These are phyloP conservation scores for Starmerella riodocensis DNA, from an alignment of 805 yeast species.

Conservation along the genomic window DNA sequence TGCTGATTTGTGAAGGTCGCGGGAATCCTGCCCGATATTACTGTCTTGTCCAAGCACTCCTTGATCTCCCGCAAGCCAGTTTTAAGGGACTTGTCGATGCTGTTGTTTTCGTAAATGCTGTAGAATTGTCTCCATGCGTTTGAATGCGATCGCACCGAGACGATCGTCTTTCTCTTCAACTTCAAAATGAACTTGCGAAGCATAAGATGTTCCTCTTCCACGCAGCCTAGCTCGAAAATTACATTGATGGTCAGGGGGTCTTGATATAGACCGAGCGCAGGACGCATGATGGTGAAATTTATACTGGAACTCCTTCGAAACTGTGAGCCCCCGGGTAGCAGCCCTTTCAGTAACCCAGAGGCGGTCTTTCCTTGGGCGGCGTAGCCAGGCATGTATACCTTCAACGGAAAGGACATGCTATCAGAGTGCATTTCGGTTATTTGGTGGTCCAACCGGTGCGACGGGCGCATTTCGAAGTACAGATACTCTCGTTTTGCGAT, in stretches of 20 bases:
- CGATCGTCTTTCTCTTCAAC: constrained; percentile 14
- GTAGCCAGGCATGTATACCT: constrained; percentile 13
- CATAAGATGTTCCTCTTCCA: constrained; percentile 8
- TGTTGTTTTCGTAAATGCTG: background rate
- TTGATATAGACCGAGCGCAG: constrained; percentile 15
- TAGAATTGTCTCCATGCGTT: constrained; percentile 5
- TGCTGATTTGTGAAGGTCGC: constrained; percentile 12
- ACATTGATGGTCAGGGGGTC: constrained; percentile 7
- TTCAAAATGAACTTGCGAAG: constrained; percentile 4
- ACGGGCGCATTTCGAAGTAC: constrained; percentile 15
- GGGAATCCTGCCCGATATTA: constrained; percentile 9
- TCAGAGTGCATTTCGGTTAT: background rate
- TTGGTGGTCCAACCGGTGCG: background rate
- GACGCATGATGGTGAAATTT: constrained; percentile 3
- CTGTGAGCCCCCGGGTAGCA: constrained; percentile 11
- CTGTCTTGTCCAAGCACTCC: constrained; percentile 1
- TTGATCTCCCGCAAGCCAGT: constrained; percentile 9
- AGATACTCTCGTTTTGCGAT: constrained; percentile 3
- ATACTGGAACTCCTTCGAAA: constrained; percentile 6
- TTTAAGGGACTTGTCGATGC: constrained; percentile 7
- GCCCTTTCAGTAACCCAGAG: constrained; percentile 11
- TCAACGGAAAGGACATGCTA: background rate
- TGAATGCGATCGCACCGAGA: constrained; percentile 15
- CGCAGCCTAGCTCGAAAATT: constrained; percentile 5
- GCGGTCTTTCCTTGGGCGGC: constrained; percentile 11